Base-by-base conservation (phyloP, 129 eudicot species). In the Escallonia herrerae region DNA sequence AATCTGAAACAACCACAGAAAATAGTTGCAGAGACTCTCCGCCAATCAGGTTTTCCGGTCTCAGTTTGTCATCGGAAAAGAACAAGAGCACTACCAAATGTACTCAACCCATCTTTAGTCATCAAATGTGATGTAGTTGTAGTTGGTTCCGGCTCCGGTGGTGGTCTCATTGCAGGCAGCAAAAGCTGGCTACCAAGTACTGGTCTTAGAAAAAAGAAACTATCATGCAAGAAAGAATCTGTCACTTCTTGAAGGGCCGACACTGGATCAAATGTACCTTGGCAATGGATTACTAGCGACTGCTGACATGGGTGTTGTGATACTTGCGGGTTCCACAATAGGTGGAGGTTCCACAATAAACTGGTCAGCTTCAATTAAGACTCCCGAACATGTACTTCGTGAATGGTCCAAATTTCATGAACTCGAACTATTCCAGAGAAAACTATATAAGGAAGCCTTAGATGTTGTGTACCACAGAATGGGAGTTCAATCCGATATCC, bases 271-370 rank as follows among this genome's bases (percentile, higher is more conserved):
- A 42, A 87, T 87, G 95, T 87, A 87, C 78, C 81, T 81, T 2
- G 84, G 82, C 3, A 65, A 70, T 52, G 95, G 95, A 2, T 54
- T 84, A 46, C 51, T 80, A n/a, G 86, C 86, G 12, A 84, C 86
- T 4, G 64, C 62, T 3, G 73, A 84, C 40, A 77, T 84, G 86
- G 86, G 79, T 37, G 76, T 84, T 3, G 63, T 79, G 9, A 40
- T 87, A 13, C 86, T 87, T 0, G 89, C 95, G 0, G 95, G 89
- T 2, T 79, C 95, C 42, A 87, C 95, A 0, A 82, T 87, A 1
- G 95, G 95, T 4, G 97, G 97, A 1, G 97, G 97, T 5, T 81
- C 97, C 1, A 40, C 97, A 1, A 64, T 90, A 5, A 90, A 90
- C 71, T 90, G 97, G 97, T 79, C 87, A 0, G 97, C 97, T 2